phyloP scores from a whole-genome alignment of 1,284 basidiomycete genomes.

The Tetrapyrgos nigripes region DNA sequence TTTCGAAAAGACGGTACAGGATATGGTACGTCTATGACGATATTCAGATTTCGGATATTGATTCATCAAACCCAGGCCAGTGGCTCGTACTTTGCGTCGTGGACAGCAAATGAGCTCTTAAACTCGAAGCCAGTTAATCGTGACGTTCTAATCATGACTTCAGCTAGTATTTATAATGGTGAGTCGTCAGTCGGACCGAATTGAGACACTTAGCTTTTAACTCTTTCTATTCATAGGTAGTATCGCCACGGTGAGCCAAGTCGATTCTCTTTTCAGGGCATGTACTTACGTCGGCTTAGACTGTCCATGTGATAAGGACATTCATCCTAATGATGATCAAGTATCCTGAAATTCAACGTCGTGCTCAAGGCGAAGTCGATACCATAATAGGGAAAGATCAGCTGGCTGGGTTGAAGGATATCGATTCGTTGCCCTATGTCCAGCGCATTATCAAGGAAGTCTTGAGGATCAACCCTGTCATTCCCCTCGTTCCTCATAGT shows the following conservation, averaged over 20 bases:
- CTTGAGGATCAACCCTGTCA: neutral
- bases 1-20: too few relatives aligned
- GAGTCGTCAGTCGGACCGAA: neutral
- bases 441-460: conserved; percentile 17
- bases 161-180: neutral
- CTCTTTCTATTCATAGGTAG: neutral
- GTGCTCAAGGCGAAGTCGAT: conserved; percentile 22
- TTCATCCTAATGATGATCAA: neutral
- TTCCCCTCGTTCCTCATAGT: conserved; percentile 19
- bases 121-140: too few relatives aligned
- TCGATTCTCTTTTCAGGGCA: too few relatives aligned
- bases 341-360: conserved; percentile 18
- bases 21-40: too few relatives aligned
- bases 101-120: too few relatives aligned
- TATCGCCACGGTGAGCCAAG: neutral
- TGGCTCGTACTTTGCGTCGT: too few relatives aligned
- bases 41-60: too few relatives aligned
- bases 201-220: neutral
- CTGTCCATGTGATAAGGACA: too few relatives aligned
- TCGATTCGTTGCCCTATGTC: conserved; percentile 17
- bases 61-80: too few relatives aligned
- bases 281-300: too few relatives aligned
- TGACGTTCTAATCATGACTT: conserved; percentile 15
- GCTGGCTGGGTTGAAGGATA: conserved; percentile 18
- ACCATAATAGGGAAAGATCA: conserved; percentile 15